A percentile compares a stretch with the other conserved stretches of the same genome.
phyloP scores from a whole-genome alignment of 2,329 filamentous ascomycete species.

The Ceratocystis diversiconidia region DNA sequence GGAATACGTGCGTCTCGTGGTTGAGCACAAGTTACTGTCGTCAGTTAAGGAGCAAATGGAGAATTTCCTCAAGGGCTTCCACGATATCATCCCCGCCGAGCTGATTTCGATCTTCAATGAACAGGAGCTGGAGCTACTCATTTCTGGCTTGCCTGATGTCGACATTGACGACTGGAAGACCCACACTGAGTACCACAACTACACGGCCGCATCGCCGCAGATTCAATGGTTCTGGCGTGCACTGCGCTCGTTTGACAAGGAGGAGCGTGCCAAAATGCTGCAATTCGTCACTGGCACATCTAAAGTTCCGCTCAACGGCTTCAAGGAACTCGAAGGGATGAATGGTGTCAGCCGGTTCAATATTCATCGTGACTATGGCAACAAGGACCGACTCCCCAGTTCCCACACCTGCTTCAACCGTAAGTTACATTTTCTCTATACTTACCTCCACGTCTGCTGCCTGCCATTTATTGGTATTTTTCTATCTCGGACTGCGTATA shows the following conservation, averaged over 20 bases:
- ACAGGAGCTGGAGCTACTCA: conserved; percentile 89
- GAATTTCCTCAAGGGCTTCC: conserved; percentile 86
- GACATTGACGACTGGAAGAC: conserved; percentile 98
- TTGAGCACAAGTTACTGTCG: conserved; percentile 81
- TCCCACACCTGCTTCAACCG: conserved; percentile 99
- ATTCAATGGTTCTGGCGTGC: conserved; percentile 99
- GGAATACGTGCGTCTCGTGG: conserved; percentile 86
- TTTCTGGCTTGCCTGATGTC: conserved; percentile 92
- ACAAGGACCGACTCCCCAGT: conserved; percentile 86
- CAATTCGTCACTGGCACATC: conserved; percentile 98
- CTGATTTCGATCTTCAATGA: conserved; percentile 97
- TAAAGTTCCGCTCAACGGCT: conserved; percentile 95
- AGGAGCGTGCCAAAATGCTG: conserved; percentile 90
- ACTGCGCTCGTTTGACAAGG: conserved; percentile 93
- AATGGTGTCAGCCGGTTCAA: conserved; percentile 97
- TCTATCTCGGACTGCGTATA: conserved; percentile 25
- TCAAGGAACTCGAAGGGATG: conserved; percentile 99
- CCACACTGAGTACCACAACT: conserved; percentile 98
- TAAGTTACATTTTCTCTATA: conserved; percentile 39
- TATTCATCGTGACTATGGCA: conserved; percentile 94
- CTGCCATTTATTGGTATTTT: neutral
- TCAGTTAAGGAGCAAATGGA: conserved; percentile 93
- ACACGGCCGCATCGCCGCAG: conserved; percentile 82
- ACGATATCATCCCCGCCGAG: conserved; percentile 92
- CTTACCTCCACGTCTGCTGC: conserved; percentile 1